Evolutionary conservation across 2,329 filamentous ascomycete species (phyloP).

Genomic region (Monilinia polystroma): DNA sequence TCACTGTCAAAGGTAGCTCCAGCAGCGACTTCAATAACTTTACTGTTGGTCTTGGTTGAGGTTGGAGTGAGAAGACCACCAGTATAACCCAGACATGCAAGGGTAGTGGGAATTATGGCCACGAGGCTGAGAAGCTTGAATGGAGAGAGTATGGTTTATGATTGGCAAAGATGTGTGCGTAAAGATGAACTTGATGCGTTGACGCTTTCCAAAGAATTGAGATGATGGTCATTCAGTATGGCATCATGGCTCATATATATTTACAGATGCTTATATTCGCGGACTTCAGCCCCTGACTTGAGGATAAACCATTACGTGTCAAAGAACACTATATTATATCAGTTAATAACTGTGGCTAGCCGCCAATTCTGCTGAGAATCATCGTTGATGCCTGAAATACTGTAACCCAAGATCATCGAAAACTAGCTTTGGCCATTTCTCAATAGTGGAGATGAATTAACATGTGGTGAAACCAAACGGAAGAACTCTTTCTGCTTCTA

Average conservation of each 20-base stretch:
- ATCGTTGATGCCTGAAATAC: background rate
- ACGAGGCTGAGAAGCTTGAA: background rate
- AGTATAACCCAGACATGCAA: constrained; percentile 1
- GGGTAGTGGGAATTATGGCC: background rate
- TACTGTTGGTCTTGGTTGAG: constrained; percentile 12
- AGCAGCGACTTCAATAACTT: constrained; percentile 1
- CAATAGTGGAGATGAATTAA: background rate
- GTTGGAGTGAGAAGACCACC: background rate
- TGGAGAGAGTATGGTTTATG: background rate
- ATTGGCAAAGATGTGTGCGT: background rate
- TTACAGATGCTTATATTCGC: background rate
- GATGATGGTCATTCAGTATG: background rate
- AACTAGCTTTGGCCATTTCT: background rate
- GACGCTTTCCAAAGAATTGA: background rate
- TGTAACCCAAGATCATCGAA: background rate
- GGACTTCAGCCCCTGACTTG: background rate
- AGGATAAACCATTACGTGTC: background rate
- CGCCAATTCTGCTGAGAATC: background rate
- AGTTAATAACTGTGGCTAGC: background rate
- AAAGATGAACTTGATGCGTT: background rate
- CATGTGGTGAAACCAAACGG: background rate
- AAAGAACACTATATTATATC: background rate
- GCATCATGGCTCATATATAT: background rate
- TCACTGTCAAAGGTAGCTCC: background rate
- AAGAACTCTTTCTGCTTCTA: background rate